Percentiles rank a stretch among this genome's conserved stretches.
phyloP scores from a whole-genome alignment of 1,284 basidiomycete species.

The Amylostereum areolatum region DNA sequence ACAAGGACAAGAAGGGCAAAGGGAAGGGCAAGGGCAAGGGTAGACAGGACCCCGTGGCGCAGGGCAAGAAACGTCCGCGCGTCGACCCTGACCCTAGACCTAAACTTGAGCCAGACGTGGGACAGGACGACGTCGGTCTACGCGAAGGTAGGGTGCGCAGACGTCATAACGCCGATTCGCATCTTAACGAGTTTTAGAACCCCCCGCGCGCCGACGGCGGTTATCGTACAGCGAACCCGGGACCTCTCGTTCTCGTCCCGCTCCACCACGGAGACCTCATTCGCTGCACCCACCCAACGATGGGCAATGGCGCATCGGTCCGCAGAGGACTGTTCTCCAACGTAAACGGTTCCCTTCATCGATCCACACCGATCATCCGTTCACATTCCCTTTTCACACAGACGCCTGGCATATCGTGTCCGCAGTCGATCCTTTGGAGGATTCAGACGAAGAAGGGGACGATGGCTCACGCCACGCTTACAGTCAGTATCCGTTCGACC shows the following conservation, averaged over 20 bases:
- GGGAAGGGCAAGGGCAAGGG: conserved; percentile 24
- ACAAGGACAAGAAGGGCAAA: conserved; percentile 37
- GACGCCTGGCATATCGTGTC: conserved; percentile 54
- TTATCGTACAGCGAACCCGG: background rate
- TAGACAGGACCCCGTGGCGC: conserved; percentile 12
- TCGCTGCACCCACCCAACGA: background rate
- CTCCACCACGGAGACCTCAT: background rate
- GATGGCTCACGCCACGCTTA: conserved; percentile 50
- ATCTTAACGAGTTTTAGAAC: background rate
- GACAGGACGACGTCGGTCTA: background rate
- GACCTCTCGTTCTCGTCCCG: background rate
- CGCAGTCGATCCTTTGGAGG: conserved; percentile 44
- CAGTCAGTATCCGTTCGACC: conserved; percentile 27
- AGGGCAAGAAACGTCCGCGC: conserved; percentile 7
- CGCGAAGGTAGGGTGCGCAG: background rate
- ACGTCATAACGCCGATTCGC: background rate
- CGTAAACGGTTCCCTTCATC: conserved; percentile 34
- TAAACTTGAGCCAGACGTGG: background rate
- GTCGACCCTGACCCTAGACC: conserved; percentile 18
- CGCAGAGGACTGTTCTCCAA: conserved; percentile 37
- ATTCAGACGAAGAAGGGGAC: conserved; percentile 57
- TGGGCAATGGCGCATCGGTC: conserved; percentile 8
- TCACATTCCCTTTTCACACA: conserved; percentile 18
- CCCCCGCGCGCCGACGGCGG: background rate
- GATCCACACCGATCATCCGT: conserved; percentile 6